Evolutionary conservation across 2,329 filamentous ascomycete genomes (phyloP), one percentile per base, ranked within the genome.

Genomic region (Penicillium sp.): DNA sequence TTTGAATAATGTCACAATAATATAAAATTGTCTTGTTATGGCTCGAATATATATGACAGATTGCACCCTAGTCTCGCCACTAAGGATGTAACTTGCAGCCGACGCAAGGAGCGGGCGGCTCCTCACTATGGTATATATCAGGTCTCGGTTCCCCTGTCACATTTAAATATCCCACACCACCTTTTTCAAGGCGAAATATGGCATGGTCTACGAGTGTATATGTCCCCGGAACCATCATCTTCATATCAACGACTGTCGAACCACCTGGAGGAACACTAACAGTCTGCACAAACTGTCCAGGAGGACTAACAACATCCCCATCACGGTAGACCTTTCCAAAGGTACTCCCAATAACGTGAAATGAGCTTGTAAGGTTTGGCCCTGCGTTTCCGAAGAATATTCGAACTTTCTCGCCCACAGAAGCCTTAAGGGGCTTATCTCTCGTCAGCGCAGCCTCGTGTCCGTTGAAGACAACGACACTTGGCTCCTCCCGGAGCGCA

Each of bases 121-220:
- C 43, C 5, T 45, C 7, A 20, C 43, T 14, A 31, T 13, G 43
- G 26, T 45, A 45, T 8, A 32, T 45, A 14, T 45, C 43, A 32
- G 4, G 8, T 32, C 42, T 31, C n/a, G 43, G 5, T 32, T 32
- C 26, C 26, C 43, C 29, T 8, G 29, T 7, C n/a, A 32, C 43
- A 8, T 45, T 51, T 29, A 51, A 51, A 13, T 51, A 51, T 22
- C 48, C 48, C 38, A 43, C 48, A 26, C 38, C 48, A 4, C 38
- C 48, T 24, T 51, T 43, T 6, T 51, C 48, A 35, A 51, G 48
- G n/a, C 48, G 48, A 51, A 43, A 51, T 34, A 51, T 43, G 26
- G 48, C 37, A 43, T 51, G 48, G 16, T 43, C 48, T n/a, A 51
- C 38, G 26, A 51, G 38, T 2, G 48, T 51, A 22, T 51, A 51